phyloP scores from a whole-genome alignment of 2,329 filamentous ascomycete species.

The Grosmannia huntii region DNA sequence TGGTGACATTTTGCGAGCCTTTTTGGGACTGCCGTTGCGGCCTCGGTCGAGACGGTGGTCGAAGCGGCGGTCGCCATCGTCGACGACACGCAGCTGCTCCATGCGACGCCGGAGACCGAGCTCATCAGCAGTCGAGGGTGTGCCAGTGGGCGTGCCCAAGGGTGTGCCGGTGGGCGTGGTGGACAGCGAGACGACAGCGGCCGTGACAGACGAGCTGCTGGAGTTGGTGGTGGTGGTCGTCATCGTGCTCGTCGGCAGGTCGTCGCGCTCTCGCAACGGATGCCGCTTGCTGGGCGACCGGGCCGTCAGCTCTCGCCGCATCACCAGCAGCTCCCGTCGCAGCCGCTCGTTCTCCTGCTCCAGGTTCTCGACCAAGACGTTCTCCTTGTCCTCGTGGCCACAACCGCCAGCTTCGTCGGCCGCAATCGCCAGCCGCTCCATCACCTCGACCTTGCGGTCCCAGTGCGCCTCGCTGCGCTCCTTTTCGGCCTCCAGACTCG shows the following conservation, averaged over 20 bases:
- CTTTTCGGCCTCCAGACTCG: constrained; percentile 61
- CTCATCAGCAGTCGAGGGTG: constrained; percentile 7
- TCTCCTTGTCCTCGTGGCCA: constrained; percentile 45
- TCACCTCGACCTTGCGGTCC: constrained; percentile 63
- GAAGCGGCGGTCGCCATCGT: constrained; percentile 15
- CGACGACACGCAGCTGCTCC: constrained; percentile 36
- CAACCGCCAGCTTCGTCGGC: constrained; percentile 28
- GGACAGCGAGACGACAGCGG: constrained; percentile 7
- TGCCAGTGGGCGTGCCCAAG: constrained; percentile 2
- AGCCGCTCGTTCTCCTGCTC: constrained; percentile 61
- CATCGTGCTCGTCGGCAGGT: constrained; percentile 18
- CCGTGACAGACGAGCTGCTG: background rate
- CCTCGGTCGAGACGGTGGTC: background rate
- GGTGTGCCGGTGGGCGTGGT: background rate
- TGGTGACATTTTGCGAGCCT: constrained; percentile 34
- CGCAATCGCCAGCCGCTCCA: constrained; percentile 26
- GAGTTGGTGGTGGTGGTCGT: no score
- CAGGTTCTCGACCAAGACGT: constrained; percentile 48
- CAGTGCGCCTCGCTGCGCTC: constrained; percentile 74
- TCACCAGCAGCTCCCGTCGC: constrained; percentile 46
- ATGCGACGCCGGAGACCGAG: constrained; percentile 26
- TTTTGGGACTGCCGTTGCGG: constrained; percentile 33
- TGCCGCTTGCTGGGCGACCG: constrained; percentile 50
- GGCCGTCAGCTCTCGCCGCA: constrained; percentile 52
- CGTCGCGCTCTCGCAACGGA: constrained; percentile 42